Evolutionary conservation across 176 grass and related monocot genomes (phyloP), one percentile per base, ranked within the genome.

Genomic region (Alloteropsis semialata): DNA sequence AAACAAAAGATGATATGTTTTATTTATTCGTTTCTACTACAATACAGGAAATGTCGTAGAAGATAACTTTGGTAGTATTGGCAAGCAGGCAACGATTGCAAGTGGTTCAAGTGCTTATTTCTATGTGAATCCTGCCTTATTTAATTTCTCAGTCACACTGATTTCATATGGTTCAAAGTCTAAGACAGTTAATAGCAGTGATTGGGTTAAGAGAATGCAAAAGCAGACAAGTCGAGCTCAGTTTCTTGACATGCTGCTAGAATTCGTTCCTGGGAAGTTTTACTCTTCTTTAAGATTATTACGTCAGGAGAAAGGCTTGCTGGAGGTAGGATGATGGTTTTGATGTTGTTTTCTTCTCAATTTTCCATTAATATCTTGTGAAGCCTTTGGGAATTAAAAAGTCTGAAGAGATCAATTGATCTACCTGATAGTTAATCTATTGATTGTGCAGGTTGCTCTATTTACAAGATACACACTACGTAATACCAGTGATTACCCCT

Each of bases 41-140:
- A 83, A 82, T 92, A 71, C 85, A 95, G 90, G 92, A 80, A 77
- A 88, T 76, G 82, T 16, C 48, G 75, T 53, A 73, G 82, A 82
- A 57, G 67, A 82, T 80, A 63, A 81, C 42, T 88, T 69, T 58
- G 64, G 74, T 24, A 81, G 48, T 66, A 67, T 91, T 74, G 90
- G 93, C 38, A 92, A 92, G 83, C 83, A 92, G 55, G 58, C 90
- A 69, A 79, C 53, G 1, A 91, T 96, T 86, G 37, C 77, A 45
- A 88, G 75, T 79, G 90, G 88, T 83, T 90, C 86, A 79, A 92
- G 83, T 83, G 77, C 93, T 87, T 93, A 87, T 87, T 96, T 96
- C 66, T 93, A 96, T 89, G 88, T 86, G 73, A 92, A 96, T 69
- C 93, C 90, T 69, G 81, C 83, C 67, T 67, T 75, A 65, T 91